Base-by-base conservation (phyloP, 2,329 filamentous ascomycete genomes). In the Cordyceps tenuipes region DNA sequence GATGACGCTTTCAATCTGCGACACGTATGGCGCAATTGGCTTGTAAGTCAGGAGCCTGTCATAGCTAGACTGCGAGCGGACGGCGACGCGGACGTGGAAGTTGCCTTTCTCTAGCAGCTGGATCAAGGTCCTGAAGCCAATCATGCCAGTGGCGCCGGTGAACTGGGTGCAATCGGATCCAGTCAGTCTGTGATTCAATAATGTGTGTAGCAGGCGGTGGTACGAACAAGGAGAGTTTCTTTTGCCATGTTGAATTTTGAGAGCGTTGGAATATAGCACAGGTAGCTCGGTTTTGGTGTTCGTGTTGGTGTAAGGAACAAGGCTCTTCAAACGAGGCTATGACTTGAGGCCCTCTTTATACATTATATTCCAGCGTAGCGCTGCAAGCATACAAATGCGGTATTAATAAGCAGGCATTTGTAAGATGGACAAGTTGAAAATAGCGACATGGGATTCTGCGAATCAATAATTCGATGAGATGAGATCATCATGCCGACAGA, bases 91-190 rank as follows among this genome's bases (percentile, higher is more conserved):
- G 34, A 71, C 65, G 15, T 59, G 54, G 58, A 69, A 68, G 54
- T 68, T 68, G 7, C 63, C 63, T 44, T 54, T 50, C 19, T 67
- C 51, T 12, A 71, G 66, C 47, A 65, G 53, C 8, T 54, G 57
- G 44, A 68, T 29, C 13, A 71, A 64, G 19, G 67, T 65, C 39
- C 64, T 64, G 62, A 68, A 71, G 36, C 70, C 70, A 19, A 71
- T 63, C 53, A 69, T 65, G 60, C 70, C 69, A 34, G 68, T 69
- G 43, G 64, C 67, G n/a, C 69, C 70, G 17, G 70, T 72, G 23
- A 71, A 53, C 57, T 54, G n/a, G 7, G 6, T 9, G 2, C 31
- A 1, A 4, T 60, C 34, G 49, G 56, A 21, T n/a, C n/a, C n/a
- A 12, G 39, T 10, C 2, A 21, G 5, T 26, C 36, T 15, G 10